These are phyloP conservation scores for Verticillium dahliae DNA, from an alignment of 2,329 filamentous ascomycete species.

Conservation along the genomic window DNA sequence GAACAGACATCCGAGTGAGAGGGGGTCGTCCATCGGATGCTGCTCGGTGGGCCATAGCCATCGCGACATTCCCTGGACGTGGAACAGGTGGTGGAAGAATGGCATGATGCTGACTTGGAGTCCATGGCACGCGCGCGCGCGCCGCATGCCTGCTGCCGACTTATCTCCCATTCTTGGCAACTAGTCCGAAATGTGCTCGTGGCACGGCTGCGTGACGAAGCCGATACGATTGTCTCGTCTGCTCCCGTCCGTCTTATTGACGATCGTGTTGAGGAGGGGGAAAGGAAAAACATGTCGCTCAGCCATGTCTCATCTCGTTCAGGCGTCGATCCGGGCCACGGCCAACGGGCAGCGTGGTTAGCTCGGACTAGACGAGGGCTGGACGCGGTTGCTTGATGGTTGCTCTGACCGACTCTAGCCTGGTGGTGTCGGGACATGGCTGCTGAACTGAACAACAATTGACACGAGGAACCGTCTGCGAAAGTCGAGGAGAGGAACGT, in stretches of 20 bases:
- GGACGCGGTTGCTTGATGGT: neutral
- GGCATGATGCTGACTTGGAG: neutral
- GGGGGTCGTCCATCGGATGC: neutral
- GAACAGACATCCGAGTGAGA: neutral
- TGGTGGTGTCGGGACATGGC: neutral
- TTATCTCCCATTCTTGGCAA: slow-evolving; percentile 1
- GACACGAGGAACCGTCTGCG: neutral
- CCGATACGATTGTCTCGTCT: neutral
- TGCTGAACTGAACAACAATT: neutral
- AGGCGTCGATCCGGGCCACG: neutral
- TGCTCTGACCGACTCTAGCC: neutral
- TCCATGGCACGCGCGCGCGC: neutral
- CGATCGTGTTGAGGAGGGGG: neutral
- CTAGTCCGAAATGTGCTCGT: neutral
- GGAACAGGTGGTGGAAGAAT: slow-evolving; percentile 1
- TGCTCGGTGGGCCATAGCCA: neutral
- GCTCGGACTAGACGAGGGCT: neutral
- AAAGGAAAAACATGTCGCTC: neutral
- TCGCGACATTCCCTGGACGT: slow-evolving; percentile 2
- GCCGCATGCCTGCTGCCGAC: neutral
- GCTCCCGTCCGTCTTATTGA: neutral
- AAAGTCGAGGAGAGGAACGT: neutral
- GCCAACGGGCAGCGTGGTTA: neutral
- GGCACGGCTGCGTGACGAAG: neutral
- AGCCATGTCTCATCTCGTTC: neutral